Base-by-base conservation (phyloP, 805 yeast genomes). In the Nakazawaea holstii region DNA sequence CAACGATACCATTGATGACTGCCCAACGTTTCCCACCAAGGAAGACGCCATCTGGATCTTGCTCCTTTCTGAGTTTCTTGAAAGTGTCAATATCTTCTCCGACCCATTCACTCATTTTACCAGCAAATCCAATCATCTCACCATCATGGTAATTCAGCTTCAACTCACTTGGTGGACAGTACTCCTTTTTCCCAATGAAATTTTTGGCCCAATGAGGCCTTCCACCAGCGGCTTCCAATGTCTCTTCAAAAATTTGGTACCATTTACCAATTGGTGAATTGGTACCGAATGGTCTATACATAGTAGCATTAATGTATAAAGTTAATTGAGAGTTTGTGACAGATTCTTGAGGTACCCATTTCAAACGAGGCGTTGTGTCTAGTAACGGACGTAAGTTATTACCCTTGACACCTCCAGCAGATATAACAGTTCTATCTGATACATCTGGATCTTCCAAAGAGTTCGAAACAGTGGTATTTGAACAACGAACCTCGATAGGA, bases 161-260 rank as follows among this genome's bases (percentile, higher is more conserved):
- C 13, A 44, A 15, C 28, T 36, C 29, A 24, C 13, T 37, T 3
- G 30, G 50, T 48, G 49, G 62, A 57, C 36, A 52, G 43, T 52
- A 62, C 50, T 41, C 63, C 3, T 77, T 46, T 31, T 40, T 68
- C 1, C 96, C 95, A 48, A 87, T 70, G 64, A 89, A 92, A 65
- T 90, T 91, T 72, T 92, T 92, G 14, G 99, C 99, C 99, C 99
- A 92, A 65, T 92, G 99, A 2, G 99, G 99, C 62, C 82, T 87
- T 39, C 99, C 99, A 33, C 86, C 90, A 28, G 85, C 90, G 27
- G 79, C 80, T 43, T 73, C 74, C 73, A 91, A 71, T 1, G 88
- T 77, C 45, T 78, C 77, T 66, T 92, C 99, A 64, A 92, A 92
- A n/a, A 74, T 70, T 43, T 76, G 76, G 66, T 77, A 92, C 97